A percentile compares a stretch with the other conserved stretches of the same genome.
Conservation (phyloP, 805 yeast genomes). For the Cyberlindnera euphorbiiphila region DNA sequence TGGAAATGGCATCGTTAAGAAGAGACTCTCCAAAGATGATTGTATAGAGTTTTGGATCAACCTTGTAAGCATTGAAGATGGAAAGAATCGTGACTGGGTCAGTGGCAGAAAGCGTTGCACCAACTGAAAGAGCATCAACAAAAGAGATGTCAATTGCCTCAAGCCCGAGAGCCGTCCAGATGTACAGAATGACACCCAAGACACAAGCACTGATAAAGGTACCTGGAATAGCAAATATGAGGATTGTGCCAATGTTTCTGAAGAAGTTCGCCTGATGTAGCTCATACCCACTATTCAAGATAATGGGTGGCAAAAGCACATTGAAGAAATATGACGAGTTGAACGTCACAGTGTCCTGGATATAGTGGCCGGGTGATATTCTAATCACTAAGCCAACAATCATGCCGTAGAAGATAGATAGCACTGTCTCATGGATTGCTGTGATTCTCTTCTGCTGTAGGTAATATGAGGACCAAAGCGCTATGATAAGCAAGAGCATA, state of each 20-base stretch:
- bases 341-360: constrained; percentile 94
- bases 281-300: constrained; percentile 94
- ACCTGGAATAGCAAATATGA: constrained; percentile 95
- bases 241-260: constrained; percentile 82
- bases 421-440: constrained; percentile 95
- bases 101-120: constrained; percentile 96
- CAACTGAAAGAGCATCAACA: constrained; percentile 96
- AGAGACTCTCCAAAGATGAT: constrained; percentile 96
- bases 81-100: constrained; percentile 97
- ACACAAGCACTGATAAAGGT: constrained; percentile 91
- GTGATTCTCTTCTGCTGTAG: constrained; percentile 87
- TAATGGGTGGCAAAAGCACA: constrained; percentile 91
- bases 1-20: constrained; percentile 94
- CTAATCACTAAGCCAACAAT: constrained; percentile 88
- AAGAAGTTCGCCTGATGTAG: constrained; percentile 94
- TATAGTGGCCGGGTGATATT: constrained; percentile 91
- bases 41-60: constrained; percentile 95
- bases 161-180: constrained; percentile 89
- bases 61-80: constrained; percentile 95
- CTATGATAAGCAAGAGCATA: constrained; percentile 72
- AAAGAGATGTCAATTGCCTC: constrained; percentile 87
- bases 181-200: constrained; percentile 77
- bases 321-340: constrained; percentile 93
- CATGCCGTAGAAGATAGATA: constrained; percentile 96
- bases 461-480: constrained; percentile 93